phyloP scores from a whole-genome alignment of 2,329 filamentous ascomycete genomes.

The Colletotrichum sp. region DNA sequence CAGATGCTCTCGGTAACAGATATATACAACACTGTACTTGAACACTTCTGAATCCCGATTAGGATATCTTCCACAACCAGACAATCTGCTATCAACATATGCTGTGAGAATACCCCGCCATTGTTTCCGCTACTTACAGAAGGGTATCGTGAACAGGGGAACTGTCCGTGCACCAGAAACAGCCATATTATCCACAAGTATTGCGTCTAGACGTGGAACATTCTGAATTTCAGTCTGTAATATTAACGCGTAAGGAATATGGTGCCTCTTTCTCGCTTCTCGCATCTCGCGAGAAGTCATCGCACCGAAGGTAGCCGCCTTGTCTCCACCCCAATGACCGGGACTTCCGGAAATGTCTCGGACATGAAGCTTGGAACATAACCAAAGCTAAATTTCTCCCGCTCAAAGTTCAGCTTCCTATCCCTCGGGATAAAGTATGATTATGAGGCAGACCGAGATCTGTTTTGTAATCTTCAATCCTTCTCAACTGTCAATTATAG shows the following conservation, averaged over 20 bases:
- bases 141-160: too few species aligned
- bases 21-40: too few species aligned
- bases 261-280: neutral
- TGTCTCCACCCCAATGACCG: neutral
- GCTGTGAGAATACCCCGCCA: too few species aligned
- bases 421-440: fast-evolving
- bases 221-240: fast-evolving
- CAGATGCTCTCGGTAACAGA: too few species aligned
- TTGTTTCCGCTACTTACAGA: neutral
- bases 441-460: neutral
- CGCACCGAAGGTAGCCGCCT: neutral
- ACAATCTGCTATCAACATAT: too few species aligned
- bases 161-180: too few species aligned
- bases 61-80: too few species aligned
- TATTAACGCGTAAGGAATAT: fast-evolving
- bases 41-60: too few species aligned
- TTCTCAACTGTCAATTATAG: neutral
- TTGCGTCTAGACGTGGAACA: neutral
- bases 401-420: neutral
- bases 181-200: neutral
- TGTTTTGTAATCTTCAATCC: neutral
- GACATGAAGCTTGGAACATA: neutral
- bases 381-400: neutral
- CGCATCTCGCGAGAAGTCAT: neutral
- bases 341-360: neutral